A percentile compares a stretch with the other conserved stretches of the same genome.
These are phyloP conservation scores for Penicillium sp. DNA, from an alignment of 2,329 filamentous ascomycete species.

Conservation along the genomic window DNA sequence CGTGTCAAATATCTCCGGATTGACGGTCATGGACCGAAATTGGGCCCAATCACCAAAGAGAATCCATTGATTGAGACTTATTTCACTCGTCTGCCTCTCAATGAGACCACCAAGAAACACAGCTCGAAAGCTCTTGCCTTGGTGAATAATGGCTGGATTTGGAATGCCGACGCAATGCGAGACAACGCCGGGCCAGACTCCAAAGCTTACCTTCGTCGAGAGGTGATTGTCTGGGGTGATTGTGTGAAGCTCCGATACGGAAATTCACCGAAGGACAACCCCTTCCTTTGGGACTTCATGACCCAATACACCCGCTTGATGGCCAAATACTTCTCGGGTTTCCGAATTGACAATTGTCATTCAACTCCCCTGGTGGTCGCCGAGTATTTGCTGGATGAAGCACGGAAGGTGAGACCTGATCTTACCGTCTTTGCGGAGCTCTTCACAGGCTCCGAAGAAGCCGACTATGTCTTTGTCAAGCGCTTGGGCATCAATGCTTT, in stretches of 20 bases:
- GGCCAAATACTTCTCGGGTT: constrained; percentile 90
- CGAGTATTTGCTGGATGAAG: constrained; percentile 89
- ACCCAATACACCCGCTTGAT: constrained; percentile 83
- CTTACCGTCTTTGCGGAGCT: constrained; percentile 90
- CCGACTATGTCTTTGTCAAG: constrained; percentile 94
- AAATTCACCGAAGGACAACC: constrained; percentile 70
- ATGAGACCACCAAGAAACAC: constrained; percentile 70
- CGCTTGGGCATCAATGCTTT: constrained; percentile 83
- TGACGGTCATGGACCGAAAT: constrained; percentile 84
- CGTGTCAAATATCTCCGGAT: constrained; percentile 90
- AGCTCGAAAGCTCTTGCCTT: constrained; percentile 70
- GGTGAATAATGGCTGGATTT: constrained; percentile 97
- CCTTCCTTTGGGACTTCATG: constrained; percentile 95
- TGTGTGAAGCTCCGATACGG: constrained; percentile 97
- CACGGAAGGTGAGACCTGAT: constrained; percentile 78
- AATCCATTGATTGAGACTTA: constrained; percentile 88
- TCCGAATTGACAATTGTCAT: constrained; percentile 97
- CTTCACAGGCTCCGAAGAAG: constrained; percentile 91
- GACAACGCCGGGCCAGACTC: constrained; percentile 90
- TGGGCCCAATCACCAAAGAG: constrained; percentile 68
- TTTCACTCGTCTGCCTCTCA: constrained; percentile 81
- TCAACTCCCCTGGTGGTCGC: constrained; percentile 93
- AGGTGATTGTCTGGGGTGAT: constrained; percentile 97
- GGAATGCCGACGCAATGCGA: constrained; percentile 88
- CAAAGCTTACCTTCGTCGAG: constrained; percentile 85